Evolutionary conservation across 495 filamentous ascomycete genomes (phyloP), one percentile per base, ranked within the genome.

Genomic region (Lophiotrema nucula): DNA sequence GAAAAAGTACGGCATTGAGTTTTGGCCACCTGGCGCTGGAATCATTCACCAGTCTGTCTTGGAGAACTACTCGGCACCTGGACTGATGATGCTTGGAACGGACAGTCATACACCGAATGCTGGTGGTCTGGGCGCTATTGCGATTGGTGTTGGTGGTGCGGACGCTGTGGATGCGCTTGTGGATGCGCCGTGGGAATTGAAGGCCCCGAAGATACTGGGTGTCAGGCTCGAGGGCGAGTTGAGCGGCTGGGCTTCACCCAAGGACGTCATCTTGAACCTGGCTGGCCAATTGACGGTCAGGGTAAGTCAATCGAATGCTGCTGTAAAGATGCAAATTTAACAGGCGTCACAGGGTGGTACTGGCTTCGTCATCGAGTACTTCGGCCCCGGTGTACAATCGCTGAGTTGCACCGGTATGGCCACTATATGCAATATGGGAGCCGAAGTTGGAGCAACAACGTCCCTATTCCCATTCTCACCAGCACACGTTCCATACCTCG

Each of bases 21-120:
- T 98, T 72, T 98, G 93, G 93, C 89, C 93, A 1, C 93, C 93
- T 0, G 95, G 95, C 48, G 93, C 93, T n/a, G 93, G 93, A 57
- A 98, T 98, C 57, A 98, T 98, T 62, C 93, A 98, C 75, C 93
- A 98, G 80, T 95, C 88, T 56, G 93, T 98, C 39, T 76, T 98
- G 64, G 93, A 98, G 78, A 97, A 97, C 74, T 98, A 98, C 69
- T 89, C 93, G n/a, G 85, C 90, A 3, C 93, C 93, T 3, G 93
- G 93, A 42, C 70, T 97, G 67, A 97, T 98, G 93, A 96, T 97
- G 92, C 81, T 98, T n/a, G 93, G 93, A 54, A 98, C 93, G 31
- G 93, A 98, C 72, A 96, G 92, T 68, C 93, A 97, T 75, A 97
- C 93, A 24, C 93, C 93, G 19, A 97, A 98, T 71, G 93, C 86